Evolutionary conservation across 208 protist genomes (phyloP), one percentile per base, ranked within the genome.

Genomic region (Leishmania tarentolae): DNA sequence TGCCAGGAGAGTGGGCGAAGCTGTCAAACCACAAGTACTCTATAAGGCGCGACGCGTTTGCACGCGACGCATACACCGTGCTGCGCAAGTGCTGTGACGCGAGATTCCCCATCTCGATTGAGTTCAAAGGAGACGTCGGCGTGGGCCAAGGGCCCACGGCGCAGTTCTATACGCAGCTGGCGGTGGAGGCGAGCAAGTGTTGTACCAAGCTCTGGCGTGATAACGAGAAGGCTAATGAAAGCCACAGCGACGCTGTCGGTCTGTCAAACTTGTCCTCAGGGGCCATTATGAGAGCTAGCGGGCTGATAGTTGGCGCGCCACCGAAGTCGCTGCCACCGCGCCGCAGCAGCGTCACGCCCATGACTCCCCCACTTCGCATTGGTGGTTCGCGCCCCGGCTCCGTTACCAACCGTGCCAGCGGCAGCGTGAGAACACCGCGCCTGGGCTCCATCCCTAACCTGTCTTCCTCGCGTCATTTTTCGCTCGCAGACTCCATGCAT

Each of bases 91-190:
- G 81, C 76, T 85, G 88, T 8, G 95, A 96, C 46, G 82, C 87
- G 40, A 83, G 94, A 8, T 84, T 91, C n/a, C 90, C 94, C 13
- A 86, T 98, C 52, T 96, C 94, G 31, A 83, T 98, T 61, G 92
- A 97, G 79, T 98, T 97, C 83, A 86, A 92, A 40, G 96, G 94
- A 13, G 96, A 98, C 70, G 88, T 96, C 52, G 96, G 95, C 21
- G 91, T 95, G 28, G 96, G 96, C 0, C 91, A 96, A 53, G 96
- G 96, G 35, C 96, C 96, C 24, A 98, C 95, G 1, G 90, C 94
- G 76, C 92, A 98, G 83, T 98, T 98, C 78, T 98, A 95, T 81
- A 96, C 93, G 21, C 84, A 94, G 37, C 78, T 98, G 53, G 91
- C 93, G 0, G 47, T 86, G 24, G 87, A 97, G 79, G 72, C 91